Base-by-base conservation (phyloP, 2,329 filamentous ascomycete genomes). In the Lasiodiplodia citricola region DNA sequence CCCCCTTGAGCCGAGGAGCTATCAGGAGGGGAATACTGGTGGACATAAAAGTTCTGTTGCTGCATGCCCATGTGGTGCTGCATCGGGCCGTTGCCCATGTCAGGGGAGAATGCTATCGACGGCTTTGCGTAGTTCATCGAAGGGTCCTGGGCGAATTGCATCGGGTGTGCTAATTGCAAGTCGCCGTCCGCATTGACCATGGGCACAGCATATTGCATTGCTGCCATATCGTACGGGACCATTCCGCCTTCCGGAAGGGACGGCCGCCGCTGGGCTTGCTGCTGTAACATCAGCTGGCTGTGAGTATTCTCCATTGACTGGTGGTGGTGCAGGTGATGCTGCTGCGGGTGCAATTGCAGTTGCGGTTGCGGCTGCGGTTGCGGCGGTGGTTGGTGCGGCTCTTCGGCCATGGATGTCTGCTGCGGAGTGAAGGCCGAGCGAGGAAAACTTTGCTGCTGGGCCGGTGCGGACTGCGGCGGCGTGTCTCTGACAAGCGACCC, bases 381-480 rank as follows among this genome's bases (percentile, higher is more conserved):
- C 14, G 31, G 50, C 51, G 35, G 54, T 8, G 25, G 68, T 5
- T 63, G 51, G 16, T 70, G 31, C 77, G 78, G 25, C 76, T 79
- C 67, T 80, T 72, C 25, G 79, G 80, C 11, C 78, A 78, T 69
- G 76, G 74, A 60, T 78, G 73, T 69, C 75, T 75, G 69, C 79
- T 57, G 65, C 25, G 67, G 67, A 8, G 52, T 38, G 28, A 56
- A 68, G 16, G 50, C 35, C 23, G 50, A 64, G 6, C 67, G 67
- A 23, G 81, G 77, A 68, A 85, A 85, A 56, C 75, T 79, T 72
- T 83, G 80, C 70, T 85, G 83, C n/a, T 79, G 81, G 2, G 83
- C 82, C 16, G 83, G 83, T 47, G 83, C 83, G 31, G 83, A 85
- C 70, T 85, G 83, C 8, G 83, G 83, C 47, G 83, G 83, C 4